A percentile compares a stretch with the other conserved stretches of the same genome.
These are phyloP conservation scores for Conidiobolus incongruus DNA, from an alignment of 371 early-diverging fungal species.

Conservation along the genomic window DNA sequence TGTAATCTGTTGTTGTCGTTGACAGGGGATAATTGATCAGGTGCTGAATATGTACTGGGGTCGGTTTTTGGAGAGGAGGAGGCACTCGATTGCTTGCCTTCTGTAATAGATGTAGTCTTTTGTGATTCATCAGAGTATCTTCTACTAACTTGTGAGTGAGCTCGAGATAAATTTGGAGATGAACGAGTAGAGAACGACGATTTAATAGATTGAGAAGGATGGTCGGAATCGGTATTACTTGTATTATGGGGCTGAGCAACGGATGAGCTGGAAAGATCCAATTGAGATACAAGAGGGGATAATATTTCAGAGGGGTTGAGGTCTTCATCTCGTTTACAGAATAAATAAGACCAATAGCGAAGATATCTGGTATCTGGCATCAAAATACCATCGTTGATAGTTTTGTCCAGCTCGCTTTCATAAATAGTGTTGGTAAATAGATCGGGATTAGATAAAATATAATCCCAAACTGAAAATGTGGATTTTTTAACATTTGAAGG, in stretches of 20 bases:
- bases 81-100: not conserved
- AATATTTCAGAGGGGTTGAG: conserved; percentile 13
- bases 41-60: not conserved
- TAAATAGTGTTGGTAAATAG: conserved; percentile 24
- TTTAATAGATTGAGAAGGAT: not conserved
- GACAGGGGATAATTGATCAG: not conserved
- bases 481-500: conserved; percentile 10
- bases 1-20: not conserved
- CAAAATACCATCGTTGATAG: conserved; percentile 21
- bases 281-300: not conserved
- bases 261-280: not conserved
- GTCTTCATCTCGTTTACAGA: conserved; percentile 28
- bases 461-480: conserved; percentile 64
- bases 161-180: no score
- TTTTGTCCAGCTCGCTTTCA: conserved; percentile 14
- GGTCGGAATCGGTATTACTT: not conserved
- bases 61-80: not conserved
- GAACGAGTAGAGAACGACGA: not conserved
- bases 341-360: conserved; percentile 50
- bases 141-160: not conserved
- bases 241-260: not conserved
- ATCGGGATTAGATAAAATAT: conserved; percentile 28
- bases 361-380: conserved; percentile 31
- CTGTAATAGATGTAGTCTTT: no score
- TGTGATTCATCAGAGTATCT: not conserved